These are phyloP conservation scores for Reutealis trisperma DNA, from an alignment of 345 rosid species.

Conservation along the genomic window DNA sequence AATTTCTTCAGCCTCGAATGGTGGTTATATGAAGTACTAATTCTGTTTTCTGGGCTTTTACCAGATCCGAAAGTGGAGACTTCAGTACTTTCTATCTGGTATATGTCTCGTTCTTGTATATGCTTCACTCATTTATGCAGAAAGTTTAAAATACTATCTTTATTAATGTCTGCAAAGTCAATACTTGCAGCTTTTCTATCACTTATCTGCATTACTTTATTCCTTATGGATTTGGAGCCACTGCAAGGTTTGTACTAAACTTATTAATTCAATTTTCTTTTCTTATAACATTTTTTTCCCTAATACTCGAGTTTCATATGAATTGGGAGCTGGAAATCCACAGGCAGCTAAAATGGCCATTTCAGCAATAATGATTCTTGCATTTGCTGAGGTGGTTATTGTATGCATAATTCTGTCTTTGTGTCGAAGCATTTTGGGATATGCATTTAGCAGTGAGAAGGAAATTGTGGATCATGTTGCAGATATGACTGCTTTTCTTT, in stretches of 20 bases:
- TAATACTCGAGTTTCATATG: background rate
- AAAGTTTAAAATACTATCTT: background rate
- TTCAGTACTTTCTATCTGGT: background rate
- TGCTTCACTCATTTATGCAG: background rate
- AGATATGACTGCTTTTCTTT: constrained; percentile 35
- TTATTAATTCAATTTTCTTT: too few species aligned
- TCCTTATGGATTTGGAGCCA: constrained; percentile 4
- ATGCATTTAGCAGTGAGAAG: constrained; percentile 36
- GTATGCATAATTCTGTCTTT: constrained; percentile 30
- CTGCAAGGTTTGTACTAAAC: constrained; percentile 3
- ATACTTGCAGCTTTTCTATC: background rate
- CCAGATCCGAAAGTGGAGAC: constrained; percentile 6
- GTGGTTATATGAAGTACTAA: constrained; percentile 12
- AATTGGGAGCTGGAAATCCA: constrained; percentile 49
- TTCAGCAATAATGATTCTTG: constrained; percentile 23
- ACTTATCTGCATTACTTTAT: background rate
- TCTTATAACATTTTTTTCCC: too few species aligned
- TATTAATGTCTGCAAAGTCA: background rate
- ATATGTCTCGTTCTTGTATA: background rate
- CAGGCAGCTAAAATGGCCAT: constrained; percentile 42
- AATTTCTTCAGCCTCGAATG: constrained; percentile 11
- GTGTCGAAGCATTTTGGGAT: constrained; percentile 33
- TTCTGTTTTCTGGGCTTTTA: constrained; percentile 7
- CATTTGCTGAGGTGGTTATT: constrained; percentile 30
- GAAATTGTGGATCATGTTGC: constrained; percentile 43